A percentile compares a stretch with the other conserved stretches of the same genome.
Evolutionary conservation across 2,329 filamentous ascomycete genomes (phyloP).

Genomic region (Falciphora oryzae): DNA sequence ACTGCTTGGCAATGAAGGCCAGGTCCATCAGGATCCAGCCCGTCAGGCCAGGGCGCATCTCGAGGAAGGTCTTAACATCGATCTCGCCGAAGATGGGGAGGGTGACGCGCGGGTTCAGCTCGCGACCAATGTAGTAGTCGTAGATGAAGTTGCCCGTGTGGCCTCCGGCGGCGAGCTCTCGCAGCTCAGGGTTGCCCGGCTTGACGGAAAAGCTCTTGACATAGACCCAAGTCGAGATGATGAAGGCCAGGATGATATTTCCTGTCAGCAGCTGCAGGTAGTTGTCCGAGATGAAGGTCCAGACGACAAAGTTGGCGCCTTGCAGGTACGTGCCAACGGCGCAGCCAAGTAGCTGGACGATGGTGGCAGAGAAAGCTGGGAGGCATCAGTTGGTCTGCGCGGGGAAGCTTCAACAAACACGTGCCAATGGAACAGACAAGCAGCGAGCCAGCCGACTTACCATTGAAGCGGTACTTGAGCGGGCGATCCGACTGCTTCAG

Average conservation of each 20-base stretch:
- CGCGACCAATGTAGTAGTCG: constrained; percentile 89
- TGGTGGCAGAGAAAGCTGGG: constrained; percentile 63
- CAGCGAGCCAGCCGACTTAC: constrained; percentile 30
- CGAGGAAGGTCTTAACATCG: constrained; percentile 79
- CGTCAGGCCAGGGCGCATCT: constrained; percentile 78
- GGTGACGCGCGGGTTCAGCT: constrained; percentile 75
- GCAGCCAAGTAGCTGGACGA: constrained; percentile 60
- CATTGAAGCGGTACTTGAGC: constrained; percentile 73
- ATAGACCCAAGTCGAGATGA: constrained; percentile 69
- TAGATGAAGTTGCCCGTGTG: constrained; percentile 76
- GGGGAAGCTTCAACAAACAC: neutral
- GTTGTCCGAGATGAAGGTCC: constrained; percentile 85
- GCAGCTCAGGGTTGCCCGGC: constrained; percentile 58
- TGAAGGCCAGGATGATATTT: constrained; percentile 68
- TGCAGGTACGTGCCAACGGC: constrained; percentile 65
- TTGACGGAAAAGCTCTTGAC: constrained; percentile 72
- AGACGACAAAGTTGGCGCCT: constrained; percentile 73
- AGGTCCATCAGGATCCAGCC: constrained; percentile 80
- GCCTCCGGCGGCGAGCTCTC: constrained; percentile 73
- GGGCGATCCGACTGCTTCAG: constrained; percentile 58
- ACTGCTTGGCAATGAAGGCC: constrained; percentile 76
- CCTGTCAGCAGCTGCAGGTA: constrained; percentile 75
- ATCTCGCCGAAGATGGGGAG: constrained; percentile 72
- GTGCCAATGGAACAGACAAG: no score
- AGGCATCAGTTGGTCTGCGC: neutral